A percentile compares a stretch with the other conserved stretches of the same genome.
Evolutionary conservation across 2,329 filamentous ascomycete genomes (phyloP).

Genomic region (Didymella sp.): DNA sequence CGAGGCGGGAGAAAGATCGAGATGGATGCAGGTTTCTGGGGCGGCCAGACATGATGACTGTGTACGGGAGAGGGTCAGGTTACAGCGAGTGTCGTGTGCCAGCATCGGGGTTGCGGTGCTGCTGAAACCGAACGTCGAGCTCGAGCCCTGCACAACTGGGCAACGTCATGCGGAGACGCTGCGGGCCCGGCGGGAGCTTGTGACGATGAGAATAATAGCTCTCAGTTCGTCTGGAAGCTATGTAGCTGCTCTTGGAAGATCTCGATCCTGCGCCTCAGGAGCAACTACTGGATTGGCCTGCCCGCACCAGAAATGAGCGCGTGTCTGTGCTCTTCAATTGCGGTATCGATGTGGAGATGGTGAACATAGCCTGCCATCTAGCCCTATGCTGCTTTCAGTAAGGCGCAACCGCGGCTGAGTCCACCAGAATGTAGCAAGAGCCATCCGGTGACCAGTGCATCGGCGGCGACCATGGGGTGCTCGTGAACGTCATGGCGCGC

Average conservation of each 20-base stretch:
- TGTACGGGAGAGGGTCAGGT: conserved; percentile 3
- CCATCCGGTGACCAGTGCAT: conserved; percentile 2
- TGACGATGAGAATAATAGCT: conserved; percentile 3
- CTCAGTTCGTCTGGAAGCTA: neutral
- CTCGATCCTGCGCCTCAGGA: neutral
- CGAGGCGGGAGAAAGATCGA: conserved; percentile 59
- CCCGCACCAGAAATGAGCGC: conserved; percentile 5
- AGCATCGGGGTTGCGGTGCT: conserved; percentile 32
- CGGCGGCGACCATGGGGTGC: conserved; percentile 9
- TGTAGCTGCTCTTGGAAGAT: neutral
- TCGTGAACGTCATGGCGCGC: conserved; percentile 20
- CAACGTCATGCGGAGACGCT: conserved; percentile 46
- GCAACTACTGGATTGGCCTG: neutral
- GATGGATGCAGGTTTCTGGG: conserved; percentile 52
- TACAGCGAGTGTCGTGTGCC: conserved; percentile 31
- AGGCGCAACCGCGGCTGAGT: conserved; percentile 9
- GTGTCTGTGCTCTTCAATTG: conserved; percentile 16
- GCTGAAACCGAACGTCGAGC: conserved; percentile 33
- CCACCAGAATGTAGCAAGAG: conserved; percentile 1
- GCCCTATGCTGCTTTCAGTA: conserved; percentile 15
- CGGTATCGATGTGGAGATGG: conserved; percentile 16
- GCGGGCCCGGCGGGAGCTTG: conserved; percentile 20
- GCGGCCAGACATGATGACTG: conserved; percentile 38
- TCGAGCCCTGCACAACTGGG: conserved; percentile 24
- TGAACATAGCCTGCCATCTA: conserved; percentile 15